Evolutionary conservation across 1,284 basidiomycete species (phyloP), one percentile per base, ranked within the genome.

Genomic region (Leccinum pseudoinsigne): DNA sequence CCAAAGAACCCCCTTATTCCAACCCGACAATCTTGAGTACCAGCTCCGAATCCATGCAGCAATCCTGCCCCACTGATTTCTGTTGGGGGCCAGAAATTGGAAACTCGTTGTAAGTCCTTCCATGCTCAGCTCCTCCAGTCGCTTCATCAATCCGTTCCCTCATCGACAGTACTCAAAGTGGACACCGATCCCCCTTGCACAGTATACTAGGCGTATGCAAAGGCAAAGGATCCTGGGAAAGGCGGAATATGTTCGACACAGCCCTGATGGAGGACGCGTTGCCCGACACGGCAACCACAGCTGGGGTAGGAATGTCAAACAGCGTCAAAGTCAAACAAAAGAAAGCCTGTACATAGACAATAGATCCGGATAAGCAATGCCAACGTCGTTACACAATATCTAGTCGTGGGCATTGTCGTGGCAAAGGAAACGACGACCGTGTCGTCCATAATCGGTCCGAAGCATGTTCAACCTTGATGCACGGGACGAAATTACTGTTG

Each of bases 311-410:
- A 31, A 58, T 62, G 68, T 60, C 40, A 57, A 38, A 57, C 18
- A 36, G 34, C 54, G 38, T 55, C 60, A 63, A 54, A 26, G 54
- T 60, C 61, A 50, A 8, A 56, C 36, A 56, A 31, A 59, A 63
- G 68, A 28, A 34, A 26, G 51, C 2, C 84, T 91, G 68, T 76
- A 93, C 74, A 92, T 82, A 4, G 86, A 80, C n/a, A 93, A 81
- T 12, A 88, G 83, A 23, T 94, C 90, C 1, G 93, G 93, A 76
- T 87, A 90, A 26, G 80, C 76, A 11, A 80, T 76, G 21, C 87
- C 86, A n/a, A 94, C 84, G 55, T 94, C 90, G 55, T 82, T 82
- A 73, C 91, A 95, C 55, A 95, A 74, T 59, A 95, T 89, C 69
- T 94, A n/a, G 86, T 89, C 50, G 81, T 80, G 42, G 95, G 81